Evolutionary conservation across 495 filamentous ascomycete genomes (phyloP).

Genomic region (Penicillium cosmopolitanum): DNA sequence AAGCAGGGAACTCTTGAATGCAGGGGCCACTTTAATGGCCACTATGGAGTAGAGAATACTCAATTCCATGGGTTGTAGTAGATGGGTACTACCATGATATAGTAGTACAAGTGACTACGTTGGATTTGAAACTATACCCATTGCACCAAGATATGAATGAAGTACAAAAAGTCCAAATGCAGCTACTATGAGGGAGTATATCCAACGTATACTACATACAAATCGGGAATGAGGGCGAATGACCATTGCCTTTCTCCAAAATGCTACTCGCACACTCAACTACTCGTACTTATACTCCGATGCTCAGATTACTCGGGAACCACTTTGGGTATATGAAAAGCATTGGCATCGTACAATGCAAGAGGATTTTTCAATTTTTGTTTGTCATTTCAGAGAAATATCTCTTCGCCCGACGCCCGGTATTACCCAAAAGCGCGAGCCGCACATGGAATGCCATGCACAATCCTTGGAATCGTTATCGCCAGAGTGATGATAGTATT

Average conservation of each 20-base stretch:
- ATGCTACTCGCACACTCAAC: neutral
- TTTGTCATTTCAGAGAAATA: constrained; percentile 40
- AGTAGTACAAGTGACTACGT: too few species aligned
- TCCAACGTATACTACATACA: neutral
- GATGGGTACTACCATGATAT: neutral
- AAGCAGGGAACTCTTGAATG: neutral
- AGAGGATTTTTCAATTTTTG: constrained; percentile 38
- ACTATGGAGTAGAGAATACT: neutral
- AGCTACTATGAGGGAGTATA: neutral
- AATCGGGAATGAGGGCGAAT: neutral
- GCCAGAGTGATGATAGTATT: constrained; percentile 34
- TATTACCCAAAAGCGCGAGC: constrained; percentile 32
- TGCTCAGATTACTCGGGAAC: neutral
- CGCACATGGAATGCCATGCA: constrained; percentile 37
- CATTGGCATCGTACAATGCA: constrained; percentile 8
- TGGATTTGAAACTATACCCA: too few species aligned
- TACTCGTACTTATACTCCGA: neutral
- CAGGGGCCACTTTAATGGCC: neutral
- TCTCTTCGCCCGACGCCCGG: constrained; percentile 36
- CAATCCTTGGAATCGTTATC: constrained; percentile 42
- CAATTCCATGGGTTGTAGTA: too few species aligned
- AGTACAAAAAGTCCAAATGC: too few species aligned
- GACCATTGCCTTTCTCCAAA: neutral
- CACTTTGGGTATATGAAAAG: neutral
- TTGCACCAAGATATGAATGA: neutral